phyloP scores from a whole-genome alignment of 352 stramenopile species.

The Aphanomyces euteiches region DNA sequence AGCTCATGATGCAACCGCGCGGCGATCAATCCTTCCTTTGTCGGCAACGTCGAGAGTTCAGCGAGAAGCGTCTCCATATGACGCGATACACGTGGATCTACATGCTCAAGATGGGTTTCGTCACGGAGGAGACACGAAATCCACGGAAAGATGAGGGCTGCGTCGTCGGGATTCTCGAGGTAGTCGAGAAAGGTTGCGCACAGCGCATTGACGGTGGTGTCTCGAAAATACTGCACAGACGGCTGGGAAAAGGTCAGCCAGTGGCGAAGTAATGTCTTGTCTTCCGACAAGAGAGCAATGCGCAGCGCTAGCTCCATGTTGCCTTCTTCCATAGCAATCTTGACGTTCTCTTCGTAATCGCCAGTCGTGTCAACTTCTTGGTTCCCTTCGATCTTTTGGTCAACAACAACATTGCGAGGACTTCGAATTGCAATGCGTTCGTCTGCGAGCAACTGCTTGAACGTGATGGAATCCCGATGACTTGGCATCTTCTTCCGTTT shows the following conservation, averaged over 20 bases:
- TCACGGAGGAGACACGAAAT: slow-evolving; percentile 25
- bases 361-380: not conserved
- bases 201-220: slow-evolving; percentile 23
- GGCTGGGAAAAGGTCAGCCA: slow-evolving; percentile 21
- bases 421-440: not conserved
- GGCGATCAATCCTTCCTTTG: slow-evolving; percentile 20
- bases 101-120: slow-evolving; percentile 3
- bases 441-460: slow-evolving; percentile 7
- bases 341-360: slow-evolving; percentile 25
- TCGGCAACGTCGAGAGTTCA: slow-evolving; percentile 11
- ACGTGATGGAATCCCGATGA: not conserved
- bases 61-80: slow-evolving; percentile 7
- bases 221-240: slow-evolving; percentile 4
- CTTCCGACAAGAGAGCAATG: slow-evolving; percentile 27
- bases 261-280: slow-evolving; percentile 15
- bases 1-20: slow-evolving; percentile 23
- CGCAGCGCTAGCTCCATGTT: slow-evolving; percentile 29
- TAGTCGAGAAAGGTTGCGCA: slow-evolving; percentile 27
- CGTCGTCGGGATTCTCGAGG: slow-evolving; percentile 13
- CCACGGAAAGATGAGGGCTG: slow-evolving; percentile 25
- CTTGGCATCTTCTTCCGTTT: slow-evolving; percentile 1
- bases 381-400: not conserved
- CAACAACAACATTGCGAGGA: not conserved
- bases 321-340: slow-evolving; percentile 29
- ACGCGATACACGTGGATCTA: slow-evolving; percentile 13